Base-by-base conservation (phyloP, 345 rosid genomes). In the Citrus maxima region DNA sequence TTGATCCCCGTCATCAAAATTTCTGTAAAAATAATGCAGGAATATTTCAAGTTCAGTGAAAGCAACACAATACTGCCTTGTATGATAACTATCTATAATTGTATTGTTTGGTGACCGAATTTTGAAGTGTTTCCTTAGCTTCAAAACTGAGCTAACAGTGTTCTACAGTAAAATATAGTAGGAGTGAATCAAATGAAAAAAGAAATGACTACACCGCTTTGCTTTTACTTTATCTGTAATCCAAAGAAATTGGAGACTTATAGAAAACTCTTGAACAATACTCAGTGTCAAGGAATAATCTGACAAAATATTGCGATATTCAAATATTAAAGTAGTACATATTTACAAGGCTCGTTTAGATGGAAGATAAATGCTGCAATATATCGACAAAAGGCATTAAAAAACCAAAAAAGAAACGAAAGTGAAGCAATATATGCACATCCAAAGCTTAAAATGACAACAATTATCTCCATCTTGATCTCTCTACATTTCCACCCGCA, bases 311-410 rank as follows among this genome's bases (percentile, higher is more conserved):
- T 38, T 54, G 58, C 19, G 7, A 54, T 54, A 5, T 24, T 55
- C 58, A 64, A 13, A 40, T 54, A 22, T 22, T n/a, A 6, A 56
- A 7, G 62, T 63, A 73, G 72, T 81, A 58, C n/a, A 61, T 84
- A 85, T 84, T 67, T 85, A 87, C 88, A 87, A 24, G 72, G 68
- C 73, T 79, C 27, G 0, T 81, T 77, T 74, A 27, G 27, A 32
- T 35, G 32, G 46, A 78, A 59, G 54, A 69, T 54, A 67, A 46
- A 74, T 62, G 83, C 71, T 22, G 56, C 54, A 67, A 67, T 67
- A 34, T 46, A 84, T 74, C 32, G 40, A 71, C 77, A 74, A 37
- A 73, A 14, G 40, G 61, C 9, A 56, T 10, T 7, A 58, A 35
- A 8, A 67, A 51, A 49, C 28, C 3, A 14, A 14, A 54, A 32